Base-by-base conservation (phyloP, 768 basidiomycete species). In the Termitomyces sp. region DNA sequence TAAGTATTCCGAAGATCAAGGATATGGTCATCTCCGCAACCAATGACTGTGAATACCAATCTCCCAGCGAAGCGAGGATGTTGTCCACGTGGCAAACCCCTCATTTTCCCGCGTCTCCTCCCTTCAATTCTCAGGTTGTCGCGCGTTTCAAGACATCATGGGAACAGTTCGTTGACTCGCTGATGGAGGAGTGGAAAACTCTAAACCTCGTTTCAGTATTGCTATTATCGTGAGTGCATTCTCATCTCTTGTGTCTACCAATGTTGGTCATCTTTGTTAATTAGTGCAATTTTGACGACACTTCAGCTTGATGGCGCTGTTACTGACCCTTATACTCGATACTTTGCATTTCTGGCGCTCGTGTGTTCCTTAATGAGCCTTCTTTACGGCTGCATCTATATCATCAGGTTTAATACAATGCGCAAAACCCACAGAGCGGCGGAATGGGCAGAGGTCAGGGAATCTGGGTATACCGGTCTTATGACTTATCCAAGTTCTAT, bases 331-430 rank as follows among this genome's bases (percentile, higher is more conserved):
- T 57, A 86, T 23, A 80, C 79, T 7, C 75, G 84, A 47, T 84
- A 73, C 79, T 0, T 81, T 82, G 1, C 72, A 13, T 50, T 86
- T 8, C 68, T 84, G 26, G 84, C 84, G 1, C 72, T 87, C 28
- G 71, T 79, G 2, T 84, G 78, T 30, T 82, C 83, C 2, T 64
- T 86, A 54, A 80, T 85, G 79, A 84, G 83, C 63, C 69, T 87
- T n/a, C 74, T 76, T 1, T 87, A 79, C 61, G 86, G 86, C 0
- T 85, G 85, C 61, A 74, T 84, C 35, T 86, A 81, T 66, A 85
- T 82, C 23, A 70, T 87, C 12, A 75, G 82, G 26, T 87, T 86
- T 55, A 80, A 81, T 14, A 81, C 77, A 0, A 86, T 87, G 85
- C 75, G 79, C 28, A 82, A 73, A 60, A 86, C 86, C 82, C 74